phyloP scores from a whole-genome alignment of 2,329 filamentous ascomycete species.

The Trichoderma gracile region DNA sequence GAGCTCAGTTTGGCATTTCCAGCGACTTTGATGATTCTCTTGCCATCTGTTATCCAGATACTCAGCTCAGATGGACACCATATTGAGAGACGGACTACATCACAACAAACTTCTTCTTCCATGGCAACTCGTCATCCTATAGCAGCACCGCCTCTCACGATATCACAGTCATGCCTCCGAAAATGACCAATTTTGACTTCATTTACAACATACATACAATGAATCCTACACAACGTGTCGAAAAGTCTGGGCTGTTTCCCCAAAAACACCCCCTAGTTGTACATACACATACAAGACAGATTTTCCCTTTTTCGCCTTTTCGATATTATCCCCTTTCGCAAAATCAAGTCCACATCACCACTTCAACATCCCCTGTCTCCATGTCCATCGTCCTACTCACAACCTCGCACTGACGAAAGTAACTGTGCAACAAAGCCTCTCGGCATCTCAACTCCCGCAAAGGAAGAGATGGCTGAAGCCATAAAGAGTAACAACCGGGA shows the following conservation, averaged over 20 bases:
- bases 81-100: too few species aligned
- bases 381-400: not conserved
- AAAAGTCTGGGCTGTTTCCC: not conserved
- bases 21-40: too few species aligned
- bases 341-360: not conserved
- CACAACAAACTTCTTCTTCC: too few species aligned
- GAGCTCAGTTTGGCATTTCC: too few species aligned
- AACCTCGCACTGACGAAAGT: not conserved
- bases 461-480: too few species aligned
- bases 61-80: too few species aligned
- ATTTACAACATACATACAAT: slow-evolving; percentile 3
- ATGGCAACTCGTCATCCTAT: too few species aligned
- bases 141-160: too few species aligned
- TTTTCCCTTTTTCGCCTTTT: not conserved
- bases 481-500: not conserved
- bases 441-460: not conserved
- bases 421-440: too few species aligned
- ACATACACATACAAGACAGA: slow-evolving; percentile 14
- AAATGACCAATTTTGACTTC: not conserved
- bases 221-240: not conserved
- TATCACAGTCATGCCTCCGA: not conserved
- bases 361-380: too few species aligned
- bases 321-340: too few species aligned
- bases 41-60: too few species aligned
- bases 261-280: slow-evolving; percentile 4